Conservation (phyloP, 2,329 filamentous ascomycete genomes). For the Colletotrichum chlorophyti region DNA sequence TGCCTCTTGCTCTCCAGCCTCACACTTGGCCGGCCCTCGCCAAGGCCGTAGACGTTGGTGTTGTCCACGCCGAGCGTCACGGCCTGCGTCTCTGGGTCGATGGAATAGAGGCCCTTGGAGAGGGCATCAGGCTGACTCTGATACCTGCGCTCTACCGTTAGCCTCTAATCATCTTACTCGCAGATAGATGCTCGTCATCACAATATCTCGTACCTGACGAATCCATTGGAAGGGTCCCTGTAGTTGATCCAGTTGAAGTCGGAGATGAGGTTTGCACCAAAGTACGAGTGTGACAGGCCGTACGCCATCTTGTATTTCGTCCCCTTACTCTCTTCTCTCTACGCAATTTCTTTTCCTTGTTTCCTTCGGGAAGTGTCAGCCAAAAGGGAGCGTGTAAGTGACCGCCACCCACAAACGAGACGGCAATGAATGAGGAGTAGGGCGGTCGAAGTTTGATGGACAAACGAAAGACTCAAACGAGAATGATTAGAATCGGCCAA, state of each 20-base stretch:
- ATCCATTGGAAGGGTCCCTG: conserved; percentile 70
- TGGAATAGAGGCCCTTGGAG: conserved; percentile 46
- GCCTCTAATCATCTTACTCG: not conserved
- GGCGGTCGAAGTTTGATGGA: not conserved
- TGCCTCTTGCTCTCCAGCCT: conserved; percentile 69
- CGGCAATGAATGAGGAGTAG: not conserved
- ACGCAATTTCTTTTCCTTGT: not conserved
- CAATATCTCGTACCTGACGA: conserved; percentile 71
- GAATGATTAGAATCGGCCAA: too few relatives aligned
- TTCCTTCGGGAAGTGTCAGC: not conserved
- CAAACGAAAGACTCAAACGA: conserved; percentile 21
- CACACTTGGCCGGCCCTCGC: conserved; percentile 63
- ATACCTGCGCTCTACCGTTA: conserved; percentile 42
- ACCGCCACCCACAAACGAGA: not conserved
- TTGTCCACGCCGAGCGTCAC: conserved; percentile 56
- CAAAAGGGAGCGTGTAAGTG: not conserved
- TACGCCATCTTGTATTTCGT: conserved; percentile 38
- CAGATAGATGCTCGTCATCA: too few relatives aligned
- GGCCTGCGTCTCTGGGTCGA: conserved; percentile 47
- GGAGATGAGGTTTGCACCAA: conserved; percentile 49
- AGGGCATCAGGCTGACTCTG: conserved; percentile 49
- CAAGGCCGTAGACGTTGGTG: conserved; percentile 42
- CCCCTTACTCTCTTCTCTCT: not conserved
- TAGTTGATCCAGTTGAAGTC: conserved; percentile 58
- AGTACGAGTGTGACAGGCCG: conserved; percentile 49